Percentiles rank a stretch among this genome's conserved stretches.
Conservation (phyloP, 352 stramenopile species). For the Globisporangium radiosum region DNA sequence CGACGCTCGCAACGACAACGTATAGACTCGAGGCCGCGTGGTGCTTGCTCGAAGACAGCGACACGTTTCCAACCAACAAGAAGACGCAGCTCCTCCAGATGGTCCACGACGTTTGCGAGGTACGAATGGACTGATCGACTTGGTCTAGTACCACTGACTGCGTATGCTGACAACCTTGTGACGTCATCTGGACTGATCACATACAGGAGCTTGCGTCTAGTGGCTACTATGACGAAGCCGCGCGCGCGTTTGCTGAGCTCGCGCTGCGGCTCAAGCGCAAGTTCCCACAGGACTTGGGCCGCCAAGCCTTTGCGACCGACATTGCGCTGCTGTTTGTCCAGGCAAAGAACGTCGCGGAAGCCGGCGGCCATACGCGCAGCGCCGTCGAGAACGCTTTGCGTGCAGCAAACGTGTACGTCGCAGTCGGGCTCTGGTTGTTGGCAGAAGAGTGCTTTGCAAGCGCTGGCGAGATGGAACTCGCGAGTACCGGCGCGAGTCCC, state of each 20-base stretch:
- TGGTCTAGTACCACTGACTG: too few relatives aligned
- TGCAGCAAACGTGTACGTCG: conserved; percentile 44
- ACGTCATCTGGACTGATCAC: neutral
- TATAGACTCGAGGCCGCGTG: conserved; percentile 61
- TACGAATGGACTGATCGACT: conserved; percentile 1
- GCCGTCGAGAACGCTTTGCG: conserved; percentile 46
- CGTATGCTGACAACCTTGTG: neutral
- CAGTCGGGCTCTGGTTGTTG: conserved; percentile 40
- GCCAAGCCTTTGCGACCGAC: conserved; percentile 22
- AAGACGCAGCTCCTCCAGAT: conserved; percentile 32
- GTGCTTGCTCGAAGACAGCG: conserved; percentile 53
- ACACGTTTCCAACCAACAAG: conserved; percentile 22
- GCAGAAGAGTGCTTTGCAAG: conserved; percentile 52
- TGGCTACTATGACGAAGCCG: conserved; percentile 69
- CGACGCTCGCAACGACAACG: conserved; percentile 33
- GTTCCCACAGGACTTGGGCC: conserved; percentile 47
- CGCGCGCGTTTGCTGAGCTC: conserved; percentile 47
- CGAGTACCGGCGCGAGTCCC: conserved; percentile 19
- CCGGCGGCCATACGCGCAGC: conserved; percentile 36
- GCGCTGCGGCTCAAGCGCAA: conserved; percentile 52
- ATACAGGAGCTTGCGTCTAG: conserved; percentile 34
- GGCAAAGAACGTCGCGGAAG: conserved; percentile 47
- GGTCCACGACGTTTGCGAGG: conserved; percentile 49
- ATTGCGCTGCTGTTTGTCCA: conserved; percentile 45
- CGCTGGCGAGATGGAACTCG: conserved; percentile 40